These are phyloP conservation scores for Amoeboaphelidium protococcarum DNA, from an alignment of 371 early-diverging fungal species.

Conservation along the genomic window DNA sequence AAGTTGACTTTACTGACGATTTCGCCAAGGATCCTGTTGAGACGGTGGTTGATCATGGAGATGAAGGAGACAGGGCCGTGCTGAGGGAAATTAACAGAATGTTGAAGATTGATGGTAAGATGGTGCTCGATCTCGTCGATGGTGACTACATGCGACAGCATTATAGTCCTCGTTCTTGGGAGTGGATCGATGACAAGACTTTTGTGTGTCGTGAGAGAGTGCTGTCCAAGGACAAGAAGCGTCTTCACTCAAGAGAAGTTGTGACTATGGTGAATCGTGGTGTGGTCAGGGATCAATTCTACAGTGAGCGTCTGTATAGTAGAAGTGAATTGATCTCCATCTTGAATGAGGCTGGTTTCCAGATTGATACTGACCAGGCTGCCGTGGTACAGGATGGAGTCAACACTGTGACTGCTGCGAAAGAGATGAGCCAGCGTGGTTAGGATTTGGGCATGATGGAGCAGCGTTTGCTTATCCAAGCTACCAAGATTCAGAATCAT, in stretches of 20 bases:
- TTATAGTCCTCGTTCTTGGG: conserved; percentile 25
- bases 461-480: conserved; percentile 18
- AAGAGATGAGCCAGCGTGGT: conserved; percentile 22
- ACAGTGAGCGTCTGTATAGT: conserved; percentile 24
- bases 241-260: conserved; percentile 24
- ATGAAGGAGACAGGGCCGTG: conserved; percentile 5
- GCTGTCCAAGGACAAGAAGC: conserved; percentile 17
- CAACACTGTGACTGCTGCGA: conserved; percentile 9
- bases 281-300: conserved; percentile 32
- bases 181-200: conserved; percentile 28
- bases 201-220: conserved; percentile 32
- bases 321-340: conserved; percentile 14
- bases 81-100: conserved; percentile 19
- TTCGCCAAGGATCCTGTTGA: conserved; percentile 3
- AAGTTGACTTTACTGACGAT: no score
- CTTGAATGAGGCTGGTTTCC: conserved; percentile 12
- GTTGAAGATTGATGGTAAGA: conserved; percentile 16
- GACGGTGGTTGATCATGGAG: no score
- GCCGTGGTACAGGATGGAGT: not conserved
- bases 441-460: conserved; percentile 38
- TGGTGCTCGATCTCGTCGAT: conserved; percentile 25
- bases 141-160: conserved; percentile 22
- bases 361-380: not conserved
- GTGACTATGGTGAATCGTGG: conserved; percentile 17
- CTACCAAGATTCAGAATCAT: not conserved